These are phyloP conservation scores for Suillus variegatus DNA, from an alignment of 768 basidiomycete genomes.

Conservation along the genomic window DNA sequence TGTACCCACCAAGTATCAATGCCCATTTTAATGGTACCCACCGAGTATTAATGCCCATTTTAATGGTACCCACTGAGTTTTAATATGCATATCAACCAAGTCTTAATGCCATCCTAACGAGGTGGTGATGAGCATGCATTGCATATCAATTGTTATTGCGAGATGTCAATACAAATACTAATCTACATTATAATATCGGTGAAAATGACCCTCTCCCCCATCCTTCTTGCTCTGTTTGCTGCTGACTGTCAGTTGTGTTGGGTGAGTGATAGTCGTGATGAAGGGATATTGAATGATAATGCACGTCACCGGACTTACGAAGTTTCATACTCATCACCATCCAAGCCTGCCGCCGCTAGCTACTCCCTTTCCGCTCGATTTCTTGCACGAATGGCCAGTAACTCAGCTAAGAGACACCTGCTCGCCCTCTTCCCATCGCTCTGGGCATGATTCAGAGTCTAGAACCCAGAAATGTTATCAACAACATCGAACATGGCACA, in stretches of 20 bases:
- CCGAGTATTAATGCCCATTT: too few relatives aligned
- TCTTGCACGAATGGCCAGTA: constrained; percentile 59
- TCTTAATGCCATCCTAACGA: too few relatives aligned
- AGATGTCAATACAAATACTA: too few relatives aligned
- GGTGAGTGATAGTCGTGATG: not conserved
- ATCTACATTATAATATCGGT: too few relatives aligned
- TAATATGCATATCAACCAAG: too few relatives aligned
- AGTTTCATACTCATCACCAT: constrained; percentile 6
- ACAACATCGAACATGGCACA: not conserved
- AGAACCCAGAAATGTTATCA: constrained; percentile 16
- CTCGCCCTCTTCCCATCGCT: constrained; percentile 65
- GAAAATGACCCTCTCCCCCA: too few relatives aligned
- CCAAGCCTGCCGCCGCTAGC: constrained; percentile 20
- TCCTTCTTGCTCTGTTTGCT: too few relatives aligned
- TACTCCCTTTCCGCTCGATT: constrained; percentile 41
- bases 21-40: too few relatives aligned
- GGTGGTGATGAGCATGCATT: too few relatives aligned
- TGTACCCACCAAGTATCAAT: too few relatives aligned
- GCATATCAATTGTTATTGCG: too few relatives aligned
- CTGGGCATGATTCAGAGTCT: constrained; percentile 83
- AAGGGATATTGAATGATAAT: constrained; percentile 1
- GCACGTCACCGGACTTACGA: not conserved
- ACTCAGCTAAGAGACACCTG: constrained; percentile 63
- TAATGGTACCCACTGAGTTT: too few relatives aligned
- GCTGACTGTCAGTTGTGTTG: not conserved